Evolutionary conservation across 2,329 filamentous ascomycete genomes (phyloP).

Genomic region (Aspergillus clavatus): DNA sequence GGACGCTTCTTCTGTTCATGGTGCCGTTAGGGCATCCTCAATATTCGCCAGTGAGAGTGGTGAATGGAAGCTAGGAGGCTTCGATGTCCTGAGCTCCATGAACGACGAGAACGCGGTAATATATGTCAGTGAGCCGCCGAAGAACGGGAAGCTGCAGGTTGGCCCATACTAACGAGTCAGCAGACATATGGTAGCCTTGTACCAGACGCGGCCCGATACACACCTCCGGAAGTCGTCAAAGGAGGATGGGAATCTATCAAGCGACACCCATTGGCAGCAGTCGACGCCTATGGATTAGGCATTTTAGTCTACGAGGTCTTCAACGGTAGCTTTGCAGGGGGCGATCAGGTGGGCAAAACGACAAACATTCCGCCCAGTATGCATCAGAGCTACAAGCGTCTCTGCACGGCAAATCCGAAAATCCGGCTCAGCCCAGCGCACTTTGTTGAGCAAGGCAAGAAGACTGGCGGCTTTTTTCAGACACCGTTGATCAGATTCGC

Average conservation of each 20-base stretch:
- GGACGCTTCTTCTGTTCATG: conserved; percentile 87
- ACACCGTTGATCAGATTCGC: conserved; percentile 88
- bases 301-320: conserved; percentile 85
- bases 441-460: conserved; percentile 84
- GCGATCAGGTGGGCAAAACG: conserved; percentile 77
- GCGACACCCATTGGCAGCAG: conserved; percentile 69
- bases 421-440: conserved; percentile 74
- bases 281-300: conserved; percentile 85
- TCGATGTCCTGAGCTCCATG: conserved; percentile 88
- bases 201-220: conserved; percentile 78
- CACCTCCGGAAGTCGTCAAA: conserved; percentile 78
- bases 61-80: conserved; percentile 94
- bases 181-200: conserved; percentile 82
- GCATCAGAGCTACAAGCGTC: conserved; percentile 84
- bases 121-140: conserved; percentile 53
- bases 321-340: conserved; percentile 72
- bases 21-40: conserved; percentile 76
- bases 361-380: conserved; percentile 82
- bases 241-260: conserved; percentile 91
- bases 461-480: conserved; percentile 82
- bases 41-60: conserved; percentile 93
- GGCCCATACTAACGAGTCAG: conserved; percentile 10
- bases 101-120: conserved; percentile 94
- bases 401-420: conserved; percentile 86
- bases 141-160: background rate